A percentile compares a stretch with the other conserved stretches of the same genome.
Conservation (phyloP, 1,284 basidiomycete species). For the Phellinidium pouzarii region DNA sequence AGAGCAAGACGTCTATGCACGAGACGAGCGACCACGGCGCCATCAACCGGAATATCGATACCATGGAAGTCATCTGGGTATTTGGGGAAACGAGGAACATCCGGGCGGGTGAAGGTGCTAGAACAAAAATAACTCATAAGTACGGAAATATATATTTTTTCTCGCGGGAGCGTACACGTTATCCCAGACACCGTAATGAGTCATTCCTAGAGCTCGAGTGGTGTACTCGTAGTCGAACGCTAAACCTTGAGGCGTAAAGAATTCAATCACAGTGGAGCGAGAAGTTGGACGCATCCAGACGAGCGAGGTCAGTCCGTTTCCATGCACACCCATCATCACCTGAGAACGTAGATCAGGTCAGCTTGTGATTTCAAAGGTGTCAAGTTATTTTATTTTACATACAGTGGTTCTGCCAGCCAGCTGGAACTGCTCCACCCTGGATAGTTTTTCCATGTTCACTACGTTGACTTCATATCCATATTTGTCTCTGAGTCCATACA, state of each 20-base stretch:
- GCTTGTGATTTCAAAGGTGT: neutral
- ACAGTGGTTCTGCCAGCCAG: conserved; percentile 79
- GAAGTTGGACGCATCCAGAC: conserved; percentile 80
- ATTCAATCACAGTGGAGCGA: conserved; percentile 80
- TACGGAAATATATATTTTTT: neutral
- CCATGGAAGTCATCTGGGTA: conserved; percentile 55
- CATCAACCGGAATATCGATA: conserved; percentile 49
- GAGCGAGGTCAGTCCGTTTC: conserved; percentile 77
- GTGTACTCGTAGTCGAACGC: conserved; percentile 84
- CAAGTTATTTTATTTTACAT: conserved; percentile 23
- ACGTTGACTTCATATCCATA: conserved; percentile 83
- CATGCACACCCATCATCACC: conserved; percentile 87
- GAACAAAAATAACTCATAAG: neutral
- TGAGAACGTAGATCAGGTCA: conserved; percentile 26
- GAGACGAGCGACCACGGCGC: conserved; percentile 32
- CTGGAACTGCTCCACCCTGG: conserved; percentile 69
- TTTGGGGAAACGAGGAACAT: conserved; percentile 37
- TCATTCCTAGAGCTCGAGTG: conserved; percentile 73
- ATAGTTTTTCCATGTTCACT: conserved; percentile 74
- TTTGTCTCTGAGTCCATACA: conserved; percentile 57
- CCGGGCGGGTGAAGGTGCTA: conserved; percentile 42
- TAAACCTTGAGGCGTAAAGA: conserved; percentile 81
- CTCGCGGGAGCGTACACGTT: conserved; percentile 31
- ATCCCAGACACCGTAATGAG: conserved; percentile 81
- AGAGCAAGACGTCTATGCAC: conserved; percentile 28